A percentile compares a stretch with the other conserved stretches of the same genome.
These are phyloP conservation scores for Paraphoma sp. DNA, from an alignment of 2,329 filamentous ascomycete species.

Conservation along the genomic window DNA sequence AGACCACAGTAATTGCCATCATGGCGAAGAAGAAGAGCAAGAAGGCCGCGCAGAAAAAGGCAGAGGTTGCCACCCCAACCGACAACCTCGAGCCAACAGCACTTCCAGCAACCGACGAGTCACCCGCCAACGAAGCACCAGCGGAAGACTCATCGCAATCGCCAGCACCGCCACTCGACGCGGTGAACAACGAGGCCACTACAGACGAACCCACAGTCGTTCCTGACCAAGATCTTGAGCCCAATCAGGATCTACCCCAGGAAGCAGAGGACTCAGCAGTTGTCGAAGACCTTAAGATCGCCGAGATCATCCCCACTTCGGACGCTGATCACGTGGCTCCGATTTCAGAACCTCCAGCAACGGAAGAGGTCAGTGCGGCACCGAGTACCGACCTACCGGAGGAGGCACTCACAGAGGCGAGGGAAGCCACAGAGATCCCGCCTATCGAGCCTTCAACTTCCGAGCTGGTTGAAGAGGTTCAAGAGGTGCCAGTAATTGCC, in stretches of 20 bases:
- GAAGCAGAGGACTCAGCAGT: not conserved
- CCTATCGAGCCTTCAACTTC: constrained; percentile 1
- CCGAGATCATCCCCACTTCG: not conserved
- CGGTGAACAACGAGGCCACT: constrained; percentile 21
- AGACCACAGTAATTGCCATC: constrained; percentile 22
- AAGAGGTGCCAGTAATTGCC: not conserved
- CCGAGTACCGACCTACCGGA: not conserved
- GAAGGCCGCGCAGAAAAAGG: constrained; percentile 37
- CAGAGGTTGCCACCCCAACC: constrained; percentile 35
- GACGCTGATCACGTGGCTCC: not conserved
- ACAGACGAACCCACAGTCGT: constrained; percentile 26
- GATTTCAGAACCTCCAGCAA: not conserved
- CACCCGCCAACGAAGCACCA: constrained; percentile 21
- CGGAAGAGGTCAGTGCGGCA: not conserved
- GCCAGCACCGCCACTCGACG: constrained; percentile 23
- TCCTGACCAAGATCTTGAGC: constrained; percentile 15
- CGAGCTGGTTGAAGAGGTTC: constrained; percentile 9
- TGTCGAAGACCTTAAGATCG: not conserved
- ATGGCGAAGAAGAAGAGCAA: constrained; percentile 45
- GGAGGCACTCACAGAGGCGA: not conserved
- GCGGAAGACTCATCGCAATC: constrained; percentile 21
- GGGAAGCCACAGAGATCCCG: not conserved
- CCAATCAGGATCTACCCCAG: constrained; percentile 3
- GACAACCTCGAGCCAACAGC: constrained; percentile 27
- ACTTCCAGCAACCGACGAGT: constrained; percentile 26